phyloP scores from a whole-genome alignment of 208 protist species.

The Borovskyia barvae region DNA sequence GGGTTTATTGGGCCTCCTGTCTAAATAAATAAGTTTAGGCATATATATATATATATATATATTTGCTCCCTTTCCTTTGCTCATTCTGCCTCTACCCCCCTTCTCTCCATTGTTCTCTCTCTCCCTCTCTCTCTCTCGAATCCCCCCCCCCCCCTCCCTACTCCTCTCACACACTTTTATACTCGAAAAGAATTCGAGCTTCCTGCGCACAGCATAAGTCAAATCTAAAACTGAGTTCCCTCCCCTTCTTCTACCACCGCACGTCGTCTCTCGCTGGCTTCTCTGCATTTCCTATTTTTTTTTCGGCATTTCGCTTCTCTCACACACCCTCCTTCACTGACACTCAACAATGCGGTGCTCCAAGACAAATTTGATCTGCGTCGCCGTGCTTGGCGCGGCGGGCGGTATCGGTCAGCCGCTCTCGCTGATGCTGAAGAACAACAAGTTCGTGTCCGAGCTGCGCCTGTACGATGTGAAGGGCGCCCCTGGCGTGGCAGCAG shows the following conservation, averaged over 20 bases:
- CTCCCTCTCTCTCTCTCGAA: neutral
- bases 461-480: conserved; percentile 89
- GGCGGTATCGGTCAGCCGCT: conserved; percentile 97
- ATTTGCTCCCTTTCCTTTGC: neutral
- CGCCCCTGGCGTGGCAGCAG: conserved; percentile 81
- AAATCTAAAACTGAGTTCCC: conserved; percentile 34
- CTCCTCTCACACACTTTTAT: neutral
- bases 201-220: no score
- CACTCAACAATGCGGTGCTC: conserved; percentile 20
- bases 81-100: neutral
- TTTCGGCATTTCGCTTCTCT: no score
- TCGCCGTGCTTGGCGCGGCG: conserved; percentile 93
- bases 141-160: neutral
- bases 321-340: neutral
- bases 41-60: no score
- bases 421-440: conserved; percentile 92
- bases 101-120: neutral
- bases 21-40: no score
- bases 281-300: no score
- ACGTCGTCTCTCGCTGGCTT: neutral
- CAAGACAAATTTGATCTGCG: conserved; percentile 28
- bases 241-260: neutral
- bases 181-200: neutral
- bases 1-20: no score
- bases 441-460: conserved; percentile 71